phyloP scores from a whole-genome alignment of 441 rosid species.

The Populus hybrid region DNA sequence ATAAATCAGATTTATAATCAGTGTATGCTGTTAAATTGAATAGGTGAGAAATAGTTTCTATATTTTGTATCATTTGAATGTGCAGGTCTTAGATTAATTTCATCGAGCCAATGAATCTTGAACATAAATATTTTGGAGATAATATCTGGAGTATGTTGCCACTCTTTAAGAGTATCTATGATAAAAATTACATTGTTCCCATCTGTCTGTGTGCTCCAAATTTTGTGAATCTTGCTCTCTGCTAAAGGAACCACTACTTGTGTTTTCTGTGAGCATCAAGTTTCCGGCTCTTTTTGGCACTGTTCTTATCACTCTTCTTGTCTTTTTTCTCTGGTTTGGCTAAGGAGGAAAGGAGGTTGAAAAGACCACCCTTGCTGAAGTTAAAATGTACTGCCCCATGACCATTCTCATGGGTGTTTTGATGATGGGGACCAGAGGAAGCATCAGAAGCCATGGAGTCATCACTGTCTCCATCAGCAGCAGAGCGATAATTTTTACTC shows the following conservation, averaged over 20 bases:
- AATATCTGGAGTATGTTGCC: background rate
- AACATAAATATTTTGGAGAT: background rate
- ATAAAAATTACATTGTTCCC: constrained; percentile 7
- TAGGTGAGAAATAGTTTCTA: background rate
- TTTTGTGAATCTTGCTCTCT: constrained; percentile 20
- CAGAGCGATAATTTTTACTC: background rate
- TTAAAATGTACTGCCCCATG: constrained; percentile 10
- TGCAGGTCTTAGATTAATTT: background rate
- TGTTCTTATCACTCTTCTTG: constrained; percentile 38
- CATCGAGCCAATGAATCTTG: background rate
- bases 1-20: background rate
- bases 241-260: background rate
- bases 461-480: constrained; percentile 45
- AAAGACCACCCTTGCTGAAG: constrained; percentile 24
- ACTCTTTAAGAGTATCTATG: background rate
- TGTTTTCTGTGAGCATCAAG: constrained; percentile 20
- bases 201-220: background rate
- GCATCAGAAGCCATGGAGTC: constrained; percentile 95
- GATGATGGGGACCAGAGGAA: constrained; percentile 62
- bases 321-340: constrained; percentile 38
- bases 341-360: constrained; percentile 25
- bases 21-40: background rate
- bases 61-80: background rate
- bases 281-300: constrained; percentile 20
- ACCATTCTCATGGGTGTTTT: constrained; percentile 20